Percentiles rank a stretch among this genome's conserved stretches.
Conservation (phyloP, 148 eudicot species). For the Simmondsia chinensis region DNA sequence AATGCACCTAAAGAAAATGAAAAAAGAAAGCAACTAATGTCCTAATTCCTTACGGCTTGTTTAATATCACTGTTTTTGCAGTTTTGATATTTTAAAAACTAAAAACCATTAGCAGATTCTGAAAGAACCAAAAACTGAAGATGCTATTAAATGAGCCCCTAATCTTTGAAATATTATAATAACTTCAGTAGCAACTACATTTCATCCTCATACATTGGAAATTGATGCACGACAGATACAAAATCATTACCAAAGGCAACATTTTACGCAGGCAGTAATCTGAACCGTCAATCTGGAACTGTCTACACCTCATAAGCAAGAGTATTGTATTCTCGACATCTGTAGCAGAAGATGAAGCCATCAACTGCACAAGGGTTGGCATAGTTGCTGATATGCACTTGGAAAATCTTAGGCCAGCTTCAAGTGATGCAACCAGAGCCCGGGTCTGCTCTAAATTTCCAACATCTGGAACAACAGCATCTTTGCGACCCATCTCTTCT, state of each 20-base stretch:
- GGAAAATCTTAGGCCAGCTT: constrained; percentile 84
- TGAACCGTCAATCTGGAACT: constrained; percentile 91
- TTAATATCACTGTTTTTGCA: too few relatives aligned
- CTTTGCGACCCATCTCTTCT: constrained; percentile 26
- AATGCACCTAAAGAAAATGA: too few relatives aligned
- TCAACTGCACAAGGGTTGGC: constrained; percentile 87
- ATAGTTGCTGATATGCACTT: constrained; percentile 68
- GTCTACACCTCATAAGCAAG: constrained; percentile 90
- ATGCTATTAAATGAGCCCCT: too few relatives aligned
- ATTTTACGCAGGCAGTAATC: constrained; percentile 88
- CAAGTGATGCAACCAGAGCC: constrained; percentile 87
- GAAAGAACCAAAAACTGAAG: too few relatives aligned
- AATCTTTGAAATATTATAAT: too few relatives aligned
- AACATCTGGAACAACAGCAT: constrained; percentile 73
- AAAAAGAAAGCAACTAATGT: too few relatives aligned
- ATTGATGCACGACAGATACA: constrained; percentile 2
- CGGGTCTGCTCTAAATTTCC: constrained; percentile 95
- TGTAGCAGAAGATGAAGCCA: constrained; percentile 93
- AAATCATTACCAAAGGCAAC: constrained; percentile 77
- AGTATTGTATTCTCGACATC: constrained; percentile 93
- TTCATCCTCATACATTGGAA: background rate
- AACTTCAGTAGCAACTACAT: too few relatives aligned
- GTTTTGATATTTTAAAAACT: too few relatives aligned
- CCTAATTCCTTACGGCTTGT: too few relatives aligned
- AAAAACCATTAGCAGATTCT: too few relatives aligned